Evolutionary conservation across 306 rosid genomes (phyloP), one percentile per base, ranked within the genome.

Genomic region (Fragaria iinumae): DNA sequence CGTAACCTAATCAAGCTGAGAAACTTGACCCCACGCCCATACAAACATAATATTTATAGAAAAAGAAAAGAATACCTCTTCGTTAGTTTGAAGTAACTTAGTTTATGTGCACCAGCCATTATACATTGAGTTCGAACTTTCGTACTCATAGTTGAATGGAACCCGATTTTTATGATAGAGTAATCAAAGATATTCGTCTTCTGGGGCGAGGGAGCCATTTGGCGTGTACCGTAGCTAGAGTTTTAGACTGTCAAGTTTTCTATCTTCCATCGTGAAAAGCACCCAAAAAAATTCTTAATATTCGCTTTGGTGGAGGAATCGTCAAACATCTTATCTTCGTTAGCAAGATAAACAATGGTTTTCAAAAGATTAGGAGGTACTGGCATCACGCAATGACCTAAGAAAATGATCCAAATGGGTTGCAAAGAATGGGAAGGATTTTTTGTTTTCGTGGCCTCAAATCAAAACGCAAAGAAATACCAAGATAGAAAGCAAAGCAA

Each of bases 251-350:
- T 70, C 78, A 50, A 52, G 39, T 34, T 55, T 83, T 59, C 82
- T 76, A 69, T 69, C 20, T 47, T 57, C 69, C 75, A 55, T 76
- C 75, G 87, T 77, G 84, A 80, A 85, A 82, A 80, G 85, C 79
- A 78, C 66, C 79, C 47, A 82, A 45, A 80, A 76, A 39, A 6
- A 74, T 75, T 80, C 76, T 65, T 75, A 81, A 78, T 81, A 81
- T 84, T 80, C 86, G 52, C 81, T 53, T 17, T 55, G 88, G 88
- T 80, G 90, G 85, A 68, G 73, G 83, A 80, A 85, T 85, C 83
- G 75, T 74, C 83, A 83, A 73, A 62, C 38, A 70, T 68, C 83
- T 77, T 85, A 85, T 80, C 85, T 14, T 69, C 77, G 57, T 72
- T 52, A 55, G 39, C 41, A 16, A 57, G 23, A 48, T 64, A 68